These are phyloP conservation scores for Botryosphaeria dothidea DNA, from an alignment of 2,329 filamentous ascomycete species.

Conservation along the genomic window DNA sequence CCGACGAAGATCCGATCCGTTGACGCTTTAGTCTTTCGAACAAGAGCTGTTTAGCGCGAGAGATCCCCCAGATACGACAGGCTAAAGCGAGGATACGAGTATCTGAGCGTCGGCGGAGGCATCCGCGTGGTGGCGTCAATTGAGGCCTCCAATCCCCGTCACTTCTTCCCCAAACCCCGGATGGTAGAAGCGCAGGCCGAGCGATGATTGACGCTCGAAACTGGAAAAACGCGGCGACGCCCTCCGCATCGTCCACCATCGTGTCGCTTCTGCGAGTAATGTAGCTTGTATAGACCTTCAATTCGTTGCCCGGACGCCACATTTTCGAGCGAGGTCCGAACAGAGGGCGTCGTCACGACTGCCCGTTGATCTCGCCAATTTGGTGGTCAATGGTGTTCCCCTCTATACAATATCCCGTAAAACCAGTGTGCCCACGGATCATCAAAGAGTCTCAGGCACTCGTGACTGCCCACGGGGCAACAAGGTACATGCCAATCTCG, in stretches of 20 bases:
- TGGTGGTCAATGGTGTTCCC: neutral
- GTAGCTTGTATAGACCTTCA: neutral
- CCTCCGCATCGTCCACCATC: neutral
- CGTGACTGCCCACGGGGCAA: neutral
- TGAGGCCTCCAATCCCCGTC: neutral
- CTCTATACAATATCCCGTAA: neutral
- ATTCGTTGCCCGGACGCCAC: neutral
- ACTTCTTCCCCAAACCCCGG: neutral
- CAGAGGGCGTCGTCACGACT: neutral
- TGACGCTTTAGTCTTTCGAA: neutral
- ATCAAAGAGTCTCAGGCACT: neutral
- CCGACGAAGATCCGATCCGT: conserved; percentile 16
- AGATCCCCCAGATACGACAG: neutral
- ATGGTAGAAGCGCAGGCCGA: neutral
- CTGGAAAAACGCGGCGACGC: neutral
- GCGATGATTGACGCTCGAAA: neutral
- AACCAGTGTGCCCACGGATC: neutral
- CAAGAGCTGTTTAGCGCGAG: neutral
- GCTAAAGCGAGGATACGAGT: neutral
- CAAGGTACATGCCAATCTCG: neutral
- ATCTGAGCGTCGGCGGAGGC: neutral
- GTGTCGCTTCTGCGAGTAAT: neutral
- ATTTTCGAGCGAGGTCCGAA: neutral
- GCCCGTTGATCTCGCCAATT: neutral
- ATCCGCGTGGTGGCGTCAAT: neutral